A percentile compares a stretch with the other conserved stretches of the same genome.
Evolutionary conservation across 257 asterid species (phyloP).

Genomic region (Capsicum rhomboideum): DNA sequence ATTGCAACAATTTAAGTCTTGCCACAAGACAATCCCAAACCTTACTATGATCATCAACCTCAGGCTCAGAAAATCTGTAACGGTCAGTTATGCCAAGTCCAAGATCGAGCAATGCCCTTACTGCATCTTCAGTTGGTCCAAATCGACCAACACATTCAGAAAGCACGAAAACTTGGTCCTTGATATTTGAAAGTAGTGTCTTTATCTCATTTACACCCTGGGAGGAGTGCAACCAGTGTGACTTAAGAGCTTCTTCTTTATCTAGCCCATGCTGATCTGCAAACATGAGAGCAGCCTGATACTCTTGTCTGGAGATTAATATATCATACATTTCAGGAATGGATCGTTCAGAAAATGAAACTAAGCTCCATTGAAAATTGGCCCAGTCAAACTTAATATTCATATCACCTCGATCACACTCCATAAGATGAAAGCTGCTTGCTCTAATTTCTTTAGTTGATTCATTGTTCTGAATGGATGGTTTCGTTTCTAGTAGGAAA

Average conservation of each 20-base stretch:
- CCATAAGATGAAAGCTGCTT: slow-evolving; percentile 18
- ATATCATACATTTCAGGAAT: slow-evolving; percentile 65
- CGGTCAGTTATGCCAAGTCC: slow-evolving; percentile 72
- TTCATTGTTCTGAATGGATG: slow-evolving; percentile 27
- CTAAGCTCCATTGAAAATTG: slow-evolving; percentile 58
- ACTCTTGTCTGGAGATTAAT: slow-evolving; percentile 49
- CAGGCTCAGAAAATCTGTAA: slow-evolving; percentile 49
- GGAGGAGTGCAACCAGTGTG: slow-evolving; percentile 78
- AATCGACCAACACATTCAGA: slow-evolving; percentile 72
- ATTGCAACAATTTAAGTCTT: slow-evolving; percentile 71
- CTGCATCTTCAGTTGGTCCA: slow-evolving; percentile 78
- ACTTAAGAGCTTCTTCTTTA: slow-evolving; percentile 81
- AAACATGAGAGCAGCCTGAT: slow-evolving; percentile 71
- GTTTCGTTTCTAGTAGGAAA: slow-evolving; percentile 60
- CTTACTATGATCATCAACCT: slow-evolving; percentile 38
- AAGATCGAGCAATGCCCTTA: slow-evolving; percentile 53
- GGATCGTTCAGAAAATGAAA: slow-evolving; percentile 63
- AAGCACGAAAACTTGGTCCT: slow-evolving; percentile 62
- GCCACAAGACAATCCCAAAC: slow-evolving; percentile 73
- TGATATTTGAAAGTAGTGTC: slow-evolving; percentile 47
- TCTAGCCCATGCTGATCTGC: slow-evolving; percentile 76
- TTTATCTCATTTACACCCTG: slow-evolving; percentile 72
- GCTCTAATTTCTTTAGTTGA: slow-evolving; percentile 29
- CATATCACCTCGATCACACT: slow-evolving; percentile 26
- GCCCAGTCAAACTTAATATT: slow-evolving; percentile 32